These are phyloP conservation scores for Tuber calosporum DNA, from an alignment of 495 filamentous ascomycete genomes.

Conservation along the genomic window DNA sequence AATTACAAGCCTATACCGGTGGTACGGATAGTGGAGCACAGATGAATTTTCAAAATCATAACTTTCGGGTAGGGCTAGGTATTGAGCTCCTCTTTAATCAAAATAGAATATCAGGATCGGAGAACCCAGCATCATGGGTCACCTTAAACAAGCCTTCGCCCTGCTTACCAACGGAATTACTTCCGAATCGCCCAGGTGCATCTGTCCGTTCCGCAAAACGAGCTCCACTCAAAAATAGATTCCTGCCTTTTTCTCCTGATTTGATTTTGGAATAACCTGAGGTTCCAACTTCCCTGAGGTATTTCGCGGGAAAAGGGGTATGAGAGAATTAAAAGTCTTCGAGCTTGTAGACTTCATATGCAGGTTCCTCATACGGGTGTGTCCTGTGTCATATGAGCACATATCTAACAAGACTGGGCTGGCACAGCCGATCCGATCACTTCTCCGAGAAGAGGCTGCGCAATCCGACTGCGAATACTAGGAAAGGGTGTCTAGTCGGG, in stretches of 20 bases:
- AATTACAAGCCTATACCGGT: background rate
- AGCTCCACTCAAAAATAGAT: background rate
- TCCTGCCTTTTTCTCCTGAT: background rate
- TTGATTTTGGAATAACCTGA: background rate
- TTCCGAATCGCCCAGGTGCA: background rate
- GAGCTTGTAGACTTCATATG: slow-evolving; percentile 67
- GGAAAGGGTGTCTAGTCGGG: background rate
- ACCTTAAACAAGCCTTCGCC: background rate
- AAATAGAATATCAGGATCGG: background rate
- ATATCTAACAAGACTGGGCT: background rate
- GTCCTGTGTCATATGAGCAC: slow-evolving; percentile 45
- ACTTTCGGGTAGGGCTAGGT: background rate
- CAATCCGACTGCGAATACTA: background rate
- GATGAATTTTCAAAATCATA: background rate
- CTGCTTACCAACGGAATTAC: background rate
- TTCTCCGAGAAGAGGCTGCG: background rate
- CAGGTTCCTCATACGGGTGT: slow-evolving; percentile 72
- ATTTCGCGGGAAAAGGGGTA: background rate
- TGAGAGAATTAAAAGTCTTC: slow-evolving; percentile 48
- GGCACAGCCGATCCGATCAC: background rate
- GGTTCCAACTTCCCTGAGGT: background rate
- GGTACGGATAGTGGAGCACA: background rate
- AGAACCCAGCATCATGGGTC: background rate
- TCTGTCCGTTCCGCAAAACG: background rate
- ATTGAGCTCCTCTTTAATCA: background rate